A percentile compares a stretch with the other conserved stretches of the same genome.
phyloP scores from a whole-genome alignment of 1,139 yeast genomes.

The Geotrichum histeridarum region DNA sequence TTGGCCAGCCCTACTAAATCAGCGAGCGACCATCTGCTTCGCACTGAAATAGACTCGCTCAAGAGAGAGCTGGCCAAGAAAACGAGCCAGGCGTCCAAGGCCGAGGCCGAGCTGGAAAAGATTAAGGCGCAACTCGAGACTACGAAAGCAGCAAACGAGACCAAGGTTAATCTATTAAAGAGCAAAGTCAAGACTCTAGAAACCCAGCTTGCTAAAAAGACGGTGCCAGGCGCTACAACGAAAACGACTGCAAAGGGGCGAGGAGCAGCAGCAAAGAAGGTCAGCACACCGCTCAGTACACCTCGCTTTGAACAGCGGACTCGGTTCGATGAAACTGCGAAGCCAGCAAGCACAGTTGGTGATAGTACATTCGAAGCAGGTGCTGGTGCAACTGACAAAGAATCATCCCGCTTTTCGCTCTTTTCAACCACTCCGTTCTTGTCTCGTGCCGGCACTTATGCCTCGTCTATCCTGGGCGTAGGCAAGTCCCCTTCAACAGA shows the following conservation, averaged over 20 bases:
- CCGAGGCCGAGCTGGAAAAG: constrained; percentile 21
- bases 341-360: too few species aligned
- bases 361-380: too few species aligned
- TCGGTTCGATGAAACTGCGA: too few species aligned
- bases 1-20: neutral
- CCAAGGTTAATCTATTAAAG: constrained; percentile 22
- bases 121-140: constrained; percentile 20
- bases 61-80: constrained; percentile 21
- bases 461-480: too few species aligned
- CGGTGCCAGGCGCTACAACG: neutral
- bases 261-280: too few species aligned
- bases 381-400: too few species aligned
- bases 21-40: constrained; percentile 5
- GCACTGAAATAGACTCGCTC: constrained; percentile 22
- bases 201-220: constrained; percentile 1
- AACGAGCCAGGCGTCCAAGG: constrained; percentile 19
- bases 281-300: too few species aligned
- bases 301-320: neutral
- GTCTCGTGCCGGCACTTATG: neutral
- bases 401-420: constrained; percentile 5
- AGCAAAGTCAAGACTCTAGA: constrained; percentile 20
- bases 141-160: constrained; percentile 23
- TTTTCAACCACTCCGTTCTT: constrained; percentile 19
- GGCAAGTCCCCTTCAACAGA: neutral
- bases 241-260: too few species aligned